Conservation (phyloP, 2,329 filamentous ascomycete genomes). For the Paramyrothecium roridum region DNA sequence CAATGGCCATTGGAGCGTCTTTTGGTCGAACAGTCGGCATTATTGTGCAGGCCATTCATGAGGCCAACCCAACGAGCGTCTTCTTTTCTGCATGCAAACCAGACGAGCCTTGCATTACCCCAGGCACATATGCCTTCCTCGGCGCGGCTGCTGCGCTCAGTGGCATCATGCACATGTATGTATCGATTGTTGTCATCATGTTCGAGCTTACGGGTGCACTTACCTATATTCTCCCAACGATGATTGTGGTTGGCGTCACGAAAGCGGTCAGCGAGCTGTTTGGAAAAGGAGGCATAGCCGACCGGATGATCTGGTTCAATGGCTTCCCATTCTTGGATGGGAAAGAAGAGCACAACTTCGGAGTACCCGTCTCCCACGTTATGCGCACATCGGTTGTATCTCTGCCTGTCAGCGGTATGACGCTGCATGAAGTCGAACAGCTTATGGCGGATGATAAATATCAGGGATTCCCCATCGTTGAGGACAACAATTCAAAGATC, state of each 20-base stretch:
- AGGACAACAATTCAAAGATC: constrained; percentile 65
- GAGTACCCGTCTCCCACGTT: constrained; percentile 84
- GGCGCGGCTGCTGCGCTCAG: constrained; percentile 88
- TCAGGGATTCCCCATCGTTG: constrained; percentile 90
- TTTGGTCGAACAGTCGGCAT: constrained; percentile 96
- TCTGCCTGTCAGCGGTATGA: constrained; percentile 71
- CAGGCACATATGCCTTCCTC: constrained; percentile 93
- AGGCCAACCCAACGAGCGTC: constrained; percentile 73
- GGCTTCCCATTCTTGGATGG: constrained; percentile 96
- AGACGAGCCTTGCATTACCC: constrained; percentile 93
- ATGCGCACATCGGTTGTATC: constrained; percentile 78
- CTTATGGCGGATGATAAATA: constrained; percentile 76
- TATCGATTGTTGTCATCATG: constrained; percentile 98
- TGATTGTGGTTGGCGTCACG: constrained; percentile 97
- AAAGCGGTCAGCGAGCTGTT: constrained; percentile 90
- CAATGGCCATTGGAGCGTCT: constrained; percentile 93
- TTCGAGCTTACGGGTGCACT: constrained; percentile 97
- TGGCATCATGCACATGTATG: constrained; percentile 97
- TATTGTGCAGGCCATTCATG: constrained; percentile 83
- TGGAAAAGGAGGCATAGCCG: constrained; percentile 94
- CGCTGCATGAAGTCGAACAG: constrained; percentile 72
- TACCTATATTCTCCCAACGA: constrained; percentile 94
- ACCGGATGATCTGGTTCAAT: constrained; percentile 98
- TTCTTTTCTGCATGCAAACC: constrained; percentile 90
- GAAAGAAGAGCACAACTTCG: constrained; percentile 96